Percentiles rank a stretch among this genome's conserved stretches.
phyloP scores from a whole-genome alignment of 495 filamentous ascomycete species.

The Cercophora newfieldiana region DNA sequence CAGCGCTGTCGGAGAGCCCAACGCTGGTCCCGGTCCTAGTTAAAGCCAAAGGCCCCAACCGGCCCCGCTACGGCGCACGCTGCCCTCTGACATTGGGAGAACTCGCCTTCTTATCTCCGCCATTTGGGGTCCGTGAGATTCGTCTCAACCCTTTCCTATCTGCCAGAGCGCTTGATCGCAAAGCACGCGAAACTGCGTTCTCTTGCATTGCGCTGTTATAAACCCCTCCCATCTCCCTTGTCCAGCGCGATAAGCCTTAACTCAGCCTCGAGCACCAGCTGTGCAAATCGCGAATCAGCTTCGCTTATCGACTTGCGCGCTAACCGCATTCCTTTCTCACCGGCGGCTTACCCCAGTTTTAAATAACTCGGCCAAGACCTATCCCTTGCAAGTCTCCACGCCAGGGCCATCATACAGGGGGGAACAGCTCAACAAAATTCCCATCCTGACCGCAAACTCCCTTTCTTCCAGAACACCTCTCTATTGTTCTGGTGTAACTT shows the following conservation, averaged over 20 bases:
- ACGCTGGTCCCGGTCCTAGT: slow-evolving; percentile 5
- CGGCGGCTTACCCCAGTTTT: background rate
- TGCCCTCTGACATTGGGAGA: background rate
- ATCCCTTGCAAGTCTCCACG: background rate
- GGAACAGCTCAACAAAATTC: background rate
- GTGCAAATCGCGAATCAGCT: background rate
- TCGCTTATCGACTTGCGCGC: background rate
- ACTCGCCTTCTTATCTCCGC: background rate
- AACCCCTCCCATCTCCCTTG: background rate
- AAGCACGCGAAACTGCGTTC: background rate
- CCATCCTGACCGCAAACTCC: background rate
- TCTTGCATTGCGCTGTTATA: background rate
- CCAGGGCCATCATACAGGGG: background rate
- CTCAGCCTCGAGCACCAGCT: background rate
- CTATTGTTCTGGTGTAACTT: background rate
- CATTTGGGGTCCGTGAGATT: background rate
- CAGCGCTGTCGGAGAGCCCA: slow-evolving; percentile 11
- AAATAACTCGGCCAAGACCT: background rate
- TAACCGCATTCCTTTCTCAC: background rate
- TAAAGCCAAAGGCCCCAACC: slow-evolving; percentile 6
- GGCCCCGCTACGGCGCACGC: background rate
- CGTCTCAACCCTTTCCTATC: background rate
- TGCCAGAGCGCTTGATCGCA: background rate
- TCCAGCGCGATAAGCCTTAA: background rate
- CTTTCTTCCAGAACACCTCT: background rate